Conservation (phyloP, 1,284 basidiomycete genomes). For the Tremellales sp. region DNA sequence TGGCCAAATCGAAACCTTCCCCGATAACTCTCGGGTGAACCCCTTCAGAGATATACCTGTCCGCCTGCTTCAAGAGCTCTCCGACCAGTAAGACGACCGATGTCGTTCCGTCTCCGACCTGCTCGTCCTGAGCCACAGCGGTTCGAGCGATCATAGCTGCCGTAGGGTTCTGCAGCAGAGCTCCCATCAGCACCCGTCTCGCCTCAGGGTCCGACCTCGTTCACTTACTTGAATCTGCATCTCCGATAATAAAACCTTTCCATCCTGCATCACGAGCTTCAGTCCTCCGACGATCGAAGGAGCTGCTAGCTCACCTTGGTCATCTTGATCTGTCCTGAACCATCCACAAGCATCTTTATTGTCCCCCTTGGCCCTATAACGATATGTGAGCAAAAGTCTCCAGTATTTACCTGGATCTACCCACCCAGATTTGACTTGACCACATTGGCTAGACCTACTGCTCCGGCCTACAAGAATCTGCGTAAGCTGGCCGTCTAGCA, state of each 20-base stretch:
- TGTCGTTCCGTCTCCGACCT: constrained; percentile 98
- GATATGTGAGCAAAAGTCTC: constrained; percentile 12
- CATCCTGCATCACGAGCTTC: constrained; percentile 56
- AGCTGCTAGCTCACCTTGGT: constrained; percentile 66
- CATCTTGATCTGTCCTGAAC: constrained; percentile 99
- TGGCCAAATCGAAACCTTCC: constrained; percentile 94
- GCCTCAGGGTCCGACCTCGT: background rate
- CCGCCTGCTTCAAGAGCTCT: constrained; percentile 94
- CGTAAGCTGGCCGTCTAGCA: constrained; percentile 10
- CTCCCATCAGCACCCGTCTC: background rate
- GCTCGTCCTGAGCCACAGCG: constrained; percentile 97
- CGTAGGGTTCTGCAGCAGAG: constrained; percentile 82
- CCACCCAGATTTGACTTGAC: constrained; percentile 94
- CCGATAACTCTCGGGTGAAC: constrained; percentile 96
- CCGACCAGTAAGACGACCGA: constrained; percentile 96
- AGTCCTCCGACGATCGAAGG: background rate
- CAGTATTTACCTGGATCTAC: constrained; percentile 30
- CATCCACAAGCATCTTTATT: constrained; percentile 99
- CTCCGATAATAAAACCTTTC: constrained; percentile 96
- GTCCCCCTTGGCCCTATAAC: constrained; percentile 82
- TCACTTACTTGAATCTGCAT: constrained; percentile 87
- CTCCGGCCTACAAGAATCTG: constrained; percentile 55
- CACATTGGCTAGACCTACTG: constrained; percentile 94
- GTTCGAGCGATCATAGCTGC: constrained; percentile 99
- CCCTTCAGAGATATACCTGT: constrained; percentile 96